Conservation (phyloP, 148 eudicot genomes). For the Rhododendron williamsianum region DNA sequence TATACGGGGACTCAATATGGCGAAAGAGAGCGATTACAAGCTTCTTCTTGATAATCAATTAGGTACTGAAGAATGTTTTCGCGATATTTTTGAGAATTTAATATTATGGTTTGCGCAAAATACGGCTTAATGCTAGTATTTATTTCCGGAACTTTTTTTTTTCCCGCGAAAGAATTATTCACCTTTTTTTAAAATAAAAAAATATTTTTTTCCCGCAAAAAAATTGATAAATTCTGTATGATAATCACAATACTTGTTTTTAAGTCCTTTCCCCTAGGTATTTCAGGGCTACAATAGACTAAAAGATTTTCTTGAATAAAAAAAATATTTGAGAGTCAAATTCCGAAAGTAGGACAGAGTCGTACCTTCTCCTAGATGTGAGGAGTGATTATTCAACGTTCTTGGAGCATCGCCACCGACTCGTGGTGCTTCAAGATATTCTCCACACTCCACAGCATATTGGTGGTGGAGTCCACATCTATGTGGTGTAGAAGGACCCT, state of each 20-base stretch:
- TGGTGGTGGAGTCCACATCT: neutral
- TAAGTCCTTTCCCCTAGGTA: too few relatives aligned
- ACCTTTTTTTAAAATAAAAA: too few relatives aligned
- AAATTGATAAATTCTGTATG: neutral
- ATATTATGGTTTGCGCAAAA: neutral
- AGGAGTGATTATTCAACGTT: neutral
- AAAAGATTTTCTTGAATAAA: neutral
- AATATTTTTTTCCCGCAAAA: neutral
- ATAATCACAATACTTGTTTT: neutral
- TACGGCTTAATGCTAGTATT: neutral
- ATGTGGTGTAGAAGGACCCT: too few relatives aligned
- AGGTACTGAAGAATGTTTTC: constrained; percentile 26
- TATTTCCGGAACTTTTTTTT: neutral
- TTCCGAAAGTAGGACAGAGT: neutral
- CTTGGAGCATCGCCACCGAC: too few relatives aligned
- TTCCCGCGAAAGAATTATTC: neutral
- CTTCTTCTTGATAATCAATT: constrained; percentile 59
- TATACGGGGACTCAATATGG: constrained; percentile 67
- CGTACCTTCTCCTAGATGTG: neutral
- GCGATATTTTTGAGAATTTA: neutral
- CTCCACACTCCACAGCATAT: too few relatives aligned
- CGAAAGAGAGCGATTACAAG: constrained; percentile 66
- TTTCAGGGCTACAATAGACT: neutral
- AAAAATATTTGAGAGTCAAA: neutral
- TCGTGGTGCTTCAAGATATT: too few relatives aligned